phyloP scores from a whole-genome alignment of 306 rosid genomes.

The Casuarina glauca region DNA sequence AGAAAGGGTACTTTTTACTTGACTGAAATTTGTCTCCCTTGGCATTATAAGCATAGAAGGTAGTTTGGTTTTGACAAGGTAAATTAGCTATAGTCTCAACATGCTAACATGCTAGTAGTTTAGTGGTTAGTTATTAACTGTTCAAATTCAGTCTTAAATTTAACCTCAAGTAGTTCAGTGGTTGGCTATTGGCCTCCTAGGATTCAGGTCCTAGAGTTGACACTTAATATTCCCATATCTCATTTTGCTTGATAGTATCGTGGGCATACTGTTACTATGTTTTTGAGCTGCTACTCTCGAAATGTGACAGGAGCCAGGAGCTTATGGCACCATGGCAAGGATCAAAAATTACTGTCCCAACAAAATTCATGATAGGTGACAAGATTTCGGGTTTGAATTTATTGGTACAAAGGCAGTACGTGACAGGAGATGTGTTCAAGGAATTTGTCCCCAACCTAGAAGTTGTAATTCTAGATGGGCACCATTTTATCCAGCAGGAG shows the following conservation, averaged over 20 bases:
- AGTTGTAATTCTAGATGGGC: conserved; percentile 34
- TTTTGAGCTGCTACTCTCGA: not conserved
- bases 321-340: conserved; percentile 53
- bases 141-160: too few relatives aligned
- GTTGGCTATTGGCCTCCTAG: too few relatives aligned
- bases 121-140: too few relatives aligned
- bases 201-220: too few relatives aligned
- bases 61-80: too few relatives aligned
- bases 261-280: not conserved
- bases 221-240: too few relatives aligned
- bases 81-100: too few relatives aligned
- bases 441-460: conserved; percentile 44
- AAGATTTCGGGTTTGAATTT: conserved; percentile 35
- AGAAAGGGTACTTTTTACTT: too few relatives aligned
- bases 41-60: too few relatives aligned
- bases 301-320: conserved; percentile 42
- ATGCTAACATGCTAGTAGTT: too few relatives aligned
- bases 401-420: conserved; percentile 32
- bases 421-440: conserved; percentile 38
- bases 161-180: too few relatives aligned
- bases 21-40: too few relatives aligned
- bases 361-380: conserved; percentile 38
- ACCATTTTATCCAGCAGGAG: conserved; percentile 33
- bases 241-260: not conserved
- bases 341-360: conserved; percentile 31